Conservation (phyloP, 768 basidiomycete genomes). For the Infundibulicybe gibba region DNA sequence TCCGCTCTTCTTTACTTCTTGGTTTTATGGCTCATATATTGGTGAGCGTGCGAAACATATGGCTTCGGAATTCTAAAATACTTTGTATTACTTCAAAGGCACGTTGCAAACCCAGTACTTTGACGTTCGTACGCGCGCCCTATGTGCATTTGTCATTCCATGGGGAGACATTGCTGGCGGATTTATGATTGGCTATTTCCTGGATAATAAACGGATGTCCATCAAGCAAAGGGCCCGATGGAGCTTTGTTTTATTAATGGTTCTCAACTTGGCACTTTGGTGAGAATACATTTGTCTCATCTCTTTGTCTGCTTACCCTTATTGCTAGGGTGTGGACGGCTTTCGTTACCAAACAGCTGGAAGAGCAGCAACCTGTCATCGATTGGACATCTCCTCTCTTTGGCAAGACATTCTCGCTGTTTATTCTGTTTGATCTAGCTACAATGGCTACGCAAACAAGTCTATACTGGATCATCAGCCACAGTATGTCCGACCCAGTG, state of each 20-base stretch:
- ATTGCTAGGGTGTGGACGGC: constrained; percentile 21
- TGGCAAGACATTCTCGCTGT: constrained; percentile 22
- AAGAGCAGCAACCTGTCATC: constrained; percentile 23
- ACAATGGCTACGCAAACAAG: constrained; percentile 30
- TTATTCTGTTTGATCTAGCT: constrained; percentile 25
- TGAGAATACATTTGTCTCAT: too few species aligned
- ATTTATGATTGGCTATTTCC: constrained; percentile 26
- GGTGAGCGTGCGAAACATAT: constrained; percentile 8
- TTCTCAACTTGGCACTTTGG: constrained; percentile 23
- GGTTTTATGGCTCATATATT: constrained; percentile 29
- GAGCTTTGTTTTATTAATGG: constrained; percentile 24
- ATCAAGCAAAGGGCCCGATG: constrained; percentile 26
- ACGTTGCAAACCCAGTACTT: constrained; percentile 29
- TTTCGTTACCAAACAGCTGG: constrained; percentile 24
- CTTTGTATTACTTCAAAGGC: constrained; percentile 5
- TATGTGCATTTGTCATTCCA: constrained; percentile 24
- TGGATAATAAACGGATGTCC: constrained; percentile 21
- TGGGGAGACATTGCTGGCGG: constrained; percentile 24
- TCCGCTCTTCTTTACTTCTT: constrained; percentile 28
- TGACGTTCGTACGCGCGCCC: constrained; percentile 24
- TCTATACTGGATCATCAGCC: constrained; percentile 26
- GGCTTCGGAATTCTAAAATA: background rate
- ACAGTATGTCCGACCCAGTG: constrained; percentile 15
- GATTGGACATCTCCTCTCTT: constrained; percentile 28
- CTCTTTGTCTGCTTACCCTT: too few species aligned